Evolutionary conservation across 1,284 basidiomycete species (phyloP).

Genomic region (Cutaneotrichosporon sp.): DNA sequence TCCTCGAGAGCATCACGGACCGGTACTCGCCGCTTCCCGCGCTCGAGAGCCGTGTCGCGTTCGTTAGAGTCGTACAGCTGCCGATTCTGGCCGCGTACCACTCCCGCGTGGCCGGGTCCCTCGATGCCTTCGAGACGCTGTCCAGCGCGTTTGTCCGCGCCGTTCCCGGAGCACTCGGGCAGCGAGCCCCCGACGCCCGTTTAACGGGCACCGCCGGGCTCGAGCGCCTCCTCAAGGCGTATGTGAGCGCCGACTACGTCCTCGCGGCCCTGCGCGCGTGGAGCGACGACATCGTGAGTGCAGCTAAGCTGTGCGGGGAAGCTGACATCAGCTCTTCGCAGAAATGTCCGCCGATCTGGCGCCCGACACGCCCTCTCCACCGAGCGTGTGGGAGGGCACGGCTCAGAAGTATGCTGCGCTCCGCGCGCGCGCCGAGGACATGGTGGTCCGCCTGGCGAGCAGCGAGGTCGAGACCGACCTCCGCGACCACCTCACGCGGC

Average conservation of each 20-base stretch:
- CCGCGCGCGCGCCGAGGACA: slow-evolving; percentile 73
- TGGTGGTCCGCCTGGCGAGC: slow-evolving; percentile 76
- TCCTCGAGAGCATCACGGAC: slow-evolving; percentile 89
- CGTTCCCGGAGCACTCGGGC: slow-evolving; percentile 77
- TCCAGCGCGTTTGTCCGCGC: slow-evolving; percentile 83
- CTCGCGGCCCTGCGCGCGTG: slow-evolving; percentile 68
- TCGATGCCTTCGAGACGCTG: slow-evolving; percentile 91
- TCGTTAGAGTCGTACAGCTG: slow-evolving; percentile 76
- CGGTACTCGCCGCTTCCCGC: slow-evolving; percentile 85
- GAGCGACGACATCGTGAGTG: slow-evolving; percentile 79
- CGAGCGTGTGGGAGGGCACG: slow-evolving; percentile 68
- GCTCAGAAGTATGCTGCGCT: slow-evolving; percentile 65
- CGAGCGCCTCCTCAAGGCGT: slow-evolving; percentile 76
- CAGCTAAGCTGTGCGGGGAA: not conserved
- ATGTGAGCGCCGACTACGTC: slow-evolving; percentile 73
- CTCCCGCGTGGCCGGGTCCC: slow-evolving; percentile 72
- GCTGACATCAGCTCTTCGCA: slow-evolving; percentile 71
- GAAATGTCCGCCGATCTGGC: slow-evolving; percentile 78
- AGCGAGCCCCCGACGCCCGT: slow-evolving; percentile 5
- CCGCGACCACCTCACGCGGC: slow-evolving; percentile 65
- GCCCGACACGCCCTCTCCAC: slow-evolving; percentile 26
- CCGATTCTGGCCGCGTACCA: slow-evolving; percentile 79
- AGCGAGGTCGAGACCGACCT: slow-evolving; percentile 74
- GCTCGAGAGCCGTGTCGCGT: slow-evolving; percentile 73
- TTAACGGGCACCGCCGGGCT: slow-evolving; percentile 77